phyloP scores from a whole-genome alignment of 2,329 filamentous ascomycete species.

The Alternaria panax region DNA sequence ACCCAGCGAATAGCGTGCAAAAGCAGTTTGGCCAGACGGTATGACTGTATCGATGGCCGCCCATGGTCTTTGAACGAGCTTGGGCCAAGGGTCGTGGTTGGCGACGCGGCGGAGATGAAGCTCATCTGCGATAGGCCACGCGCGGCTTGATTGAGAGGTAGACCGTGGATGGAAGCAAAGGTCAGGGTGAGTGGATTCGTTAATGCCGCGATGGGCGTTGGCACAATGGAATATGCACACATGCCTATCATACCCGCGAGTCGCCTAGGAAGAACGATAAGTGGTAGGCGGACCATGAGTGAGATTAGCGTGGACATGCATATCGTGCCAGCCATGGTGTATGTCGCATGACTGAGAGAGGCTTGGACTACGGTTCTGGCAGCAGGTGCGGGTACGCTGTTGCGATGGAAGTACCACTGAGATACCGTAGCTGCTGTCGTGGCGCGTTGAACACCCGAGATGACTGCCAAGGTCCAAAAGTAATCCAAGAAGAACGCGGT shows the following conservation, averaged over 20 bases:
- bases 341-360: slow-evolving; percentile 80
- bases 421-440: slow-evolving; percentile 95
- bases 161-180: slow-evolving; percentile 91
- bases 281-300: slow-evolving; percentile 80
- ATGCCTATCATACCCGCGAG: slow-evolving; percentile 73
- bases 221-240: slow-evolving; percentile 79
- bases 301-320: slow-evolving; percentile 85
- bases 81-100: slow-evolving; percentile 70
- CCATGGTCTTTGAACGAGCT: slow-evolving; percentile 50
- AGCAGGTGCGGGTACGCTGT: slow-evolving; percentile 77
- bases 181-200: slow-evolving; percentile 93
- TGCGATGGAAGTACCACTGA: slow-evolving; percentile 98
- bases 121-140: slow-evolving; percentile 82
- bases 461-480: slow-evolving; percentile 89
- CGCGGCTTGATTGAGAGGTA: slow-evolving; percentile 78
- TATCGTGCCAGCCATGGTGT: slow-evolving; percentile 90
- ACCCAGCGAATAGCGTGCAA: slow-evolving; percentile 90
- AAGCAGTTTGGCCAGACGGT: slow-evolving; percentile 88
- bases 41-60: slow-evolving; percentile 73
- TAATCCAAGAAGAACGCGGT: slow-evolving; percentile 91
- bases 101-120: slow-evolving; percentile 75
- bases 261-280: slow-evolving; percentile 81
- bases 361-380: slow-evolving; percentile 83
- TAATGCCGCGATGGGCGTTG: slow-evolving; percentile 82
- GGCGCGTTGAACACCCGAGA: slow-evolving; percentile 86